These are phyloP conservation scores for Hyphopichia buzzinii DNA, from an alignment of 1,139 yeast genomes.

Conservation along the genomic window DNA sequence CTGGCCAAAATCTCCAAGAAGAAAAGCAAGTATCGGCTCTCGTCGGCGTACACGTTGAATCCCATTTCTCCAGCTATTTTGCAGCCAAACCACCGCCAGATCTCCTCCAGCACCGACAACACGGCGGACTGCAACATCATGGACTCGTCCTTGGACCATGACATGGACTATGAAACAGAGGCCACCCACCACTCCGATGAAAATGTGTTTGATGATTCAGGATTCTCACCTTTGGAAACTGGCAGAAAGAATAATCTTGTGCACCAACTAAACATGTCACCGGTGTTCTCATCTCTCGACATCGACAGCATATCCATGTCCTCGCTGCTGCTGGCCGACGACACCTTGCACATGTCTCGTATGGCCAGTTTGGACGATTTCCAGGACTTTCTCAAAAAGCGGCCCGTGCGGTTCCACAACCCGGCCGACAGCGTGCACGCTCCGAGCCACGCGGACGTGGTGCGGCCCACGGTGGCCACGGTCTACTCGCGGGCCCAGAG, in stretches of 20 bases:
- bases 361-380: neutral
- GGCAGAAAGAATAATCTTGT: neutral
- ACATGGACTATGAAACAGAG: neutral
- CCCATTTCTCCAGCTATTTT: slow-evolving; percentile 22
- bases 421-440: neutral
- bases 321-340: neutral
- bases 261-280: neutral
- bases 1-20: slow-evolving; percentile 35
- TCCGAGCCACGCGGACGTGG: neutral
- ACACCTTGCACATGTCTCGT: neutral
- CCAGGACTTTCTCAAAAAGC: neutral
- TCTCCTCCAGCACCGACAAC: slow-evolving; percentile 1
- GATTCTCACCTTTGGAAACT: neutral
- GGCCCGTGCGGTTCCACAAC: neutral
- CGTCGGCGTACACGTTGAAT: slow-evolving; percentile 38
- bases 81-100: neutral
- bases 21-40: slow-evolving; percentile 41
- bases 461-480: neutral
- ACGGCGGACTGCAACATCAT: slow-evolving; percentile 2
- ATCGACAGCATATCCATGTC: slow-evolving; percentile 23
- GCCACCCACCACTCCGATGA: neutral
- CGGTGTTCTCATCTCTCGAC: slow-evolving; percentile 4
- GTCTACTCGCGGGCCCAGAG: neutral
- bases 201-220: neutral
- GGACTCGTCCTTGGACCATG: neutral